Evolutionary conservation across 2,329 filamentous ascomycete species (phyloP), one percentile per base, ranked within the genome.

Genomic region (Xylaria sp.): DNA sequence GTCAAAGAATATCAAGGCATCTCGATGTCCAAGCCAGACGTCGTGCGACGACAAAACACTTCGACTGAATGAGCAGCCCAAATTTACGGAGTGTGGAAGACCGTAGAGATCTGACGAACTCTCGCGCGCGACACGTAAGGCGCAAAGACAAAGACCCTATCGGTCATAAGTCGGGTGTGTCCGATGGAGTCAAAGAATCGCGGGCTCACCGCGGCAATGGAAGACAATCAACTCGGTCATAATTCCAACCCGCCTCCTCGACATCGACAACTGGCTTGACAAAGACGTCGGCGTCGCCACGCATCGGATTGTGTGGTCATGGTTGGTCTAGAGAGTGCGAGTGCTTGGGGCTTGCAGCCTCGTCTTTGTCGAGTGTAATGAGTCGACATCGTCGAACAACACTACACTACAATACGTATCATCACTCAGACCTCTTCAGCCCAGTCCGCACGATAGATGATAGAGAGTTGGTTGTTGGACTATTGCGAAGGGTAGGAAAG

Each of bases 1-100:
- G 56, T 76, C 72, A 76, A 77, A 77, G 70, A 39, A 59, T 55
- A 33, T 51, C 55, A 54, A 61, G 64, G 31, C 62, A 54, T 64
- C 63, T 58, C 60, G 57, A 60, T 52, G 48, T 67, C 31, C 33
- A 51, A 52, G 41, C 20, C 18, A 55, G 36, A 56, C 43, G 36
- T 67, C 54, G 48, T 28, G 28, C 48, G 13, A 43, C 51, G 46
- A 62, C 62, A 62, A 67, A 64, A 59, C 54, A 25, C 52, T n/a
- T 23, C 33, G 62, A 57, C 52, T 48, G 28, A 59, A 56, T 52
- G 31, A 51, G 68, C 41, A 33, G 13, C 15, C 23, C 41, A 57
- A 51, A 39, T 25, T 57, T 10, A 18, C 28, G 55, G 48, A 59
- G 51, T 56, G 43, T 60, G 25, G 66, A 66, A 64, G 52, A 64